Conservation (phyloP, 73 alveolate species). For the Uronychia binucleata region DNA sequence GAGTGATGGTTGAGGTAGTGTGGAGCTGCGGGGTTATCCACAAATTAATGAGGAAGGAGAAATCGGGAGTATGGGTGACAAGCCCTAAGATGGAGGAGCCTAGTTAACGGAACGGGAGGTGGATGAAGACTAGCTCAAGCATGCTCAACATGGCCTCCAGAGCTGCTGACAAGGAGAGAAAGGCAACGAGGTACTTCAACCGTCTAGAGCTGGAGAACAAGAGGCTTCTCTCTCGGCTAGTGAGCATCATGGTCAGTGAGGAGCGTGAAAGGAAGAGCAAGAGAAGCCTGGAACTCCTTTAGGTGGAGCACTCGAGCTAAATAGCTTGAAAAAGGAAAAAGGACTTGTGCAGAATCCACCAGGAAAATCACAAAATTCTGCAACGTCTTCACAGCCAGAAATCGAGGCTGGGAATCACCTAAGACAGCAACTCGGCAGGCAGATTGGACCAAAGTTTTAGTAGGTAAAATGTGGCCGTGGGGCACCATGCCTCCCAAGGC, state of each 20-base stretch:
- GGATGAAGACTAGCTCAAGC: not conserved
- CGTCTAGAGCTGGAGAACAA: not conserved
- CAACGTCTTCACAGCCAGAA: not conserved
- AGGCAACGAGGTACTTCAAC: not conserved
- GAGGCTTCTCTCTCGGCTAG: not conserved
- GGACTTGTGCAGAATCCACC: not conserved
- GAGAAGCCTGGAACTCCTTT: not conserved
- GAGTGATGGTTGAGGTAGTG: too few relatives aligned
- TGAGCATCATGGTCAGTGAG: not conserved
- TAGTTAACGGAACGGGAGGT: not conserved
- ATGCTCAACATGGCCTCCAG: not conserved
- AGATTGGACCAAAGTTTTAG: too few relatives aligned
- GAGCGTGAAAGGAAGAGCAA: not conserved
- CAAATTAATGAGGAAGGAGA: not conserved
- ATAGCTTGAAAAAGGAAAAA: not conserved
- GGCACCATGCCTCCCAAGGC: not conserved
- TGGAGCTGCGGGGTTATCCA: too few relatives aligned
- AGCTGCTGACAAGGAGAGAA: not conserved
- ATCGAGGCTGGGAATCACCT: not conserved
- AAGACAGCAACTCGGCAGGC: not conserved
- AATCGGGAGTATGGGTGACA: not conserved
- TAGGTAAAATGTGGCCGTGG: not conserved
- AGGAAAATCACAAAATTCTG: not conserved
- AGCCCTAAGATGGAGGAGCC: not conserved
- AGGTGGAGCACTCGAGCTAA: not conserved